Conservation (phyloP, 2,329 filamentous ascomycete genomes). For the Fusarium illudens region DNA sequence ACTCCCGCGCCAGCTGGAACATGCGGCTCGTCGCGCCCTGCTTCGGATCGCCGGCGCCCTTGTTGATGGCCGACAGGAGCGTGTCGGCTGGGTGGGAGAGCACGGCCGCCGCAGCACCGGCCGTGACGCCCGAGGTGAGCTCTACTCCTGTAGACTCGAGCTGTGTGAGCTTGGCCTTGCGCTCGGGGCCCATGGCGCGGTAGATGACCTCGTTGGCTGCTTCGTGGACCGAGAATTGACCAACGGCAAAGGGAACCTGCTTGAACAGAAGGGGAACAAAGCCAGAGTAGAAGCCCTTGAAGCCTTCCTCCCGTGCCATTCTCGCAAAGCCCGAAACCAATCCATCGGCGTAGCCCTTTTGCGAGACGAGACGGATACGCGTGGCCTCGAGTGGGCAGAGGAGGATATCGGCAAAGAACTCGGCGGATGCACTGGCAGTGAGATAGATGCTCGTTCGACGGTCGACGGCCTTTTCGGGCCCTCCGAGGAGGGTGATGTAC, state of each 20-base stretch:
- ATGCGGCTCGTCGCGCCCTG: conserved; percentile 60
- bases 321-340: conserved; percentile 76
- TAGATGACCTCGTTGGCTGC: conserved; percentile 83
- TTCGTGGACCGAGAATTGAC: conserved; percentile 95
- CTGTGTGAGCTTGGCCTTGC: conserved; percentile 73
- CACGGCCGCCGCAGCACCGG: conserved; percentile 87
- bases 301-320: conserved; percentile 77
- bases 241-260: conserved; percentile 92
- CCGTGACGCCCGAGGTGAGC: conserved; percentile 84
- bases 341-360: conserved; percentile 79
- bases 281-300: conserved; percentile 88
- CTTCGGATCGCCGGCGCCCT: conserved; percentile 58
- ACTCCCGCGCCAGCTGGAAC: conserved; percentile 61
- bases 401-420: conserved; percentile 79
- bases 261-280: conserved; percentile 89
- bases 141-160: conserved; percentile 83
- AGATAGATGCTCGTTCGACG: conserved; percentile 73
- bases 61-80: conserved; percentile 64
- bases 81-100: conserved; percentile 89
- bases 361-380: conserved; percentile 79
- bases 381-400: conserved; percentile 91
- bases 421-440: conserved; percentile 72
- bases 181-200: conserved; percentile 68
- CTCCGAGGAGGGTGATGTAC: conserved; percentile 74
- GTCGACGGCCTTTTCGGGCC: conserved; percentile 54